Conservation (phyloP, 257 asterid genomes). For the Cruciata laevipes region DNA sequence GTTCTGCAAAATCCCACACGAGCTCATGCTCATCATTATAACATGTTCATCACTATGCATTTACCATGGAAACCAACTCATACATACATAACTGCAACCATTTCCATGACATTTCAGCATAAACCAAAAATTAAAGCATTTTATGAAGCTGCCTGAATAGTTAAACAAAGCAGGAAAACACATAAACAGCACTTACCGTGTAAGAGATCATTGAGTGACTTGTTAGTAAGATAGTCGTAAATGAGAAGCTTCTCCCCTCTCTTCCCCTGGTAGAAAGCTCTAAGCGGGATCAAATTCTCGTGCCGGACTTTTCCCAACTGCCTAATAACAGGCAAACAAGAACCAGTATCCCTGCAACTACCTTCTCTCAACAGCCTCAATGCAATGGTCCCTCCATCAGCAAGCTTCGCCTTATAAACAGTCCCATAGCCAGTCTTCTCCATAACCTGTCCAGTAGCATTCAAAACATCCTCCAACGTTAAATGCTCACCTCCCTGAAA, state of each 20-base stretch:
- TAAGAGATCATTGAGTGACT: conserved; percentile 69
- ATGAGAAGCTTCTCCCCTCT: conserved; percentile 98
- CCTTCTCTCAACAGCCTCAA: conserved; percentile 91
- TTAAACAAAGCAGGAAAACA: background rate
- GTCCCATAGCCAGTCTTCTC: conserved; percentile 96
- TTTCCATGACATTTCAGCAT: background rate
- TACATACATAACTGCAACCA: background rate
- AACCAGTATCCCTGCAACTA: conserved; percentile 60
- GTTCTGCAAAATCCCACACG: background rate
- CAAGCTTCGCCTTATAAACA: conserved; percentile 82
- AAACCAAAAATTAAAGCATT: background rate
- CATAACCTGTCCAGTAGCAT: conserved; percentile 95
- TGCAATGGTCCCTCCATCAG: conserved; percentile 91
- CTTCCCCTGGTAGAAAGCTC: conserved; percentile 95
- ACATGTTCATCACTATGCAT: background rate
- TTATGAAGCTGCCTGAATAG: background rate
- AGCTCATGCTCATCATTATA: background rate
- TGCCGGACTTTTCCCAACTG: conserved; percentile 79
- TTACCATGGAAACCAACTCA: background rate
- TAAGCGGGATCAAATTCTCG: conserved; percentile 83
- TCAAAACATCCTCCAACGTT: conserved; percentile 80
- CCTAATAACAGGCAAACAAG: conserved; percentile 63
- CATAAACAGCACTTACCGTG: conserved; percentile 49
- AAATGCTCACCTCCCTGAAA: conserved; percentile 97
- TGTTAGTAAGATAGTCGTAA: conserved; percentile 70